Percentiles rank a stretch among this genome's conserved stretches.
phyloP scores from a whole-genome alignment of 441 rosid genomes.

The Bruguiera hainesii region DNA sequence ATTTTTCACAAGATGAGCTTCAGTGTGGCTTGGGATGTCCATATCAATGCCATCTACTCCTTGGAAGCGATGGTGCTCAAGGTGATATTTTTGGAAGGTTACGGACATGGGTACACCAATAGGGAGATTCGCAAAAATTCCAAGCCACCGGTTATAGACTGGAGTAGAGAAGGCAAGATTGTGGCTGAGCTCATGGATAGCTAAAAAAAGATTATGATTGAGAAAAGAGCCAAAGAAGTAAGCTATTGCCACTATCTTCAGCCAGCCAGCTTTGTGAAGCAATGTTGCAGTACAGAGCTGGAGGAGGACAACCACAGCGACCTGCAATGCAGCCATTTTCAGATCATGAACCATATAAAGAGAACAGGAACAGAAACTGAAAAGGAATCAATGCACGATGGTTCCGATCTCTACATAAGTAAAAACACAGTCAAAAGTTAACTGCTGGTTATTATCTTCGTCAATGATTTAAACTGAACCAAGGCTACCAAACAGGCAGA shows the following conservation, averaged over 20 bases:
- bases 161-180: slow-evolving; percentile 88
- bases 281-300: slow-evolving; percentile 68
- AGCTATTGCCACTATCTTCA: slow-evolving; percentile 56
- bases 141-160: slow-evolving; percentile 74
- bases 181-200: slow-evolving; percentile 92
- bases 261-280: slow-evolving; percentile 62
- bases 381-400: too few relatives aligned
- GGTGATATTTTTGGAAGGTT: neutral
- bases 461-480: too few relatives aligned
- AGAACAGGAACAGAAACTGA: neutral
- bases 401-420: too few relatives aligned
- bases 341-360: slow-evolving; percentile 1
- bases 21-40: slow-evolving; percentile 72
- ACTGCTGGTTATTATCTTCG: too few relatives aligned
- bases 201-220: slow-evolving; percentile 87
- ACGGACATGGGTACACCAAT: slow-evolving; percentile 61
- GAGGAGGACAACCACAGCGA: slow-evolving; percentile 58
- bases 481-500: too few relatives aligned
- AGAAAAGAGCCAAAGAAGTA: slow-evolving; percentile 89
- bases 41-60: slow-evolving; percentile 35
- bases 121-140: slow-evolving; percentile 86
- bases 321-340: slow-evolving; percentile 40
- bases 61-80: neutral
- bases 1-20: slow-evolving; percentile 62
- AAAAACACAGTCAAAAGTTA: too few relatives aligned